A percentile compares a stretch with the other conserved stretches of the same genome.
Evolutionary conservation across 192 early-diverging fungal genomes (phyloP).

Genomic region (Rhizoclosmatium sp.): DNA sequence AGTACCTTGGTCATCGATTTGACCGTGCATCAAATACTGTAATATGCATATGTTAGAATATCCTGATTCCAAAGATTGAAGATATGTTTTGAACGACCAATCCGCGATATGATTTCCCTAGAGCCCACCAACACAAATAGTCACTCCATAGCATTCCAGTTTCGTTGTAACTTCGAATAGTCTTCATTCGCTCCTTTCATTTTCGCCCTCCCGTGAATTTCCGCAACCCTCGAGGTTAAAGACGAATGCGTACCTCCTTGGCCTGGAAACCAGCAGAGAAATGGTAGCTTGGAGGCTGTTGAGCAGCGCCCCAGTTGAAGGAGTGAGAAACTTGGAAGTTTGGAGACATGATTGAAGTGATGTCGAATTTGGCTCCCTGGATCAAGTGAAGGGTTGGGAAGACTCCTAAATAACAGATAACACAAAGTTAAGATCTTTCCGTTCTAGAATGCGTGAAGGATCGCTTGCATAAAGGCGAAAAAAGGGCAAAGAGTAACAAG

Average conservation of each 20-base stretch:
- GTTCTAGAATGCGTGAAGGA: background rate
- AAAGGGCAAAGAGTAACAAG: background rate
- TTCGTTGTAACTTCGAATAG: background rate
- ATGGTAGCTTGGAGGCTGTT: conserved; percentile 86
- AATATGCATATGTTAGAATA: background rate
- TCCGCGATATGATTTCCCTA: background rate
- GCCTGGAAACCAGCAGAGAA: conserved; percentile 89
- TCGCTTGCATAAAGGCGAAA: background rate
- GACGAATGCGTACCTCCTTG: conserved; percentile 61
- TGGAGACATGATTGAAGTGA: conserved; percentile 89
- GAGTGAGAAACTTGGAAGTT: conserved; percentile 96
- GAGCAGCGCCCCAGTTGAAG: conserved; percentile 84
- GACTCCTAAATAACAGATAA: conserved; percentile 58
- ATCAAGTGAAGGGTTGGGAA: conserved; percentile 89
- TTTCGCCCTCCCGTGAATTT: too few species aligned
- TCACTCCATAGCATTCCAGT: background rate
- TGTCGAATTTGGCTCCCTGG: conserved; percentile 94
- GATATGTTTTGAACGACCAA: background rate
- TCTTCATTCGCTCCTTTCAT: background rate
- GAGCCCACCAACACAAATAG: background rate
- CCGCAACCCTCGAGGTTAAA: background rate
- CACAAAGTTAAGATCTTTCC: background rate
- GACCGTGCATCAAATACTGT: conserved; percentile 89
- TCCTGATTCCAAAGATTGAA: background rate
- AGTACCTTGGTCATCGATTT: conserved; percentile 90